phyloP scores from a whole-genome alignment of 116 monocot genomes.

The Iris pallida region DNA sequence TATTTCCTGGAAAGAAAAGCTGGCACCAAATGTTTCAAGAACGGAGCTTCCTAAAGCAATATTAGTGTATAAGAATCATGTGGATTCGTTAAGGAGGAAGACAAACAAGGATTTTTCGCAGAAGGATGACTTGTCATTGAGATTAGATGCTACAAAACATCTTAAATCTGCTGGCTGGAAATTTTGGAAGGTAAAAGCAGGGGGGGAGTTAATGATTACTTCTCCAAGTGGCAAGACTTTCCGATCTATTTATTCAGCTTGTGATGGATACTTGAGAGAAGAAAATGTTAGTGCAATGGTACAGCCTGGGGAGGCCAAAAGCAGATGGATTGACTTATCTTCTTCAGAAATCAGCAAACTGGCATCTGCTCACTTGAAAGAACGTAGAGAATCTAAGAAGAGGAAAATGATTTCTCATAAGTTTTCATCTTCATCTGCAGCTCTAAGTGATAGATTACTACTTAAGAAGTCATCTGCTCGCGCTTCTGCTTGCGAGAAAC shows the following conservation, averaged over 20 bases:
- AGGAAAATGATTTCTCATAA: not conserved
- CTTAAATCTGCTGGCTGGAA: conserved; percentile 45
- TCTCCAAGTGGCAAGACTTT: conserved; percentile 38
- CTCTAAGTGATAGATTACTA: not conserved
- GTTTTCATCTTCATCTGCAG: not conserved
- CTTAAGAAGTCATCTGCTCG: not conserved
- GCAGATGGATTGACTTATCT: not conserved
- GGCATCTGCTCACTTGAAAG: not conserved
- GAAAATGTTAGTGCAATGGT: not conserved
- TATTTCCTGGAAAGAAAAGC: not conserved
- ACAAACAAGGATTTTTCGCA: not conserved
- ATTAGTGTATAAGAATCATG: conserved; percentile 24
- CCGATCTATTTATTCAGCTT: conserved; percentile 46
- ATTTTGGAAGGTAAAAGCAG: conserved; percentile 19
- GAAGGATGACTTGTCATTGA: not conserved
- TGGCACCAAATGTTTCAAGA: conserved; percentile 1
- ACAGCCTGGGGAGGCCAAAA: not conserved
- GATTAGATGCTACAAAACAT: conserved; percentile 32
- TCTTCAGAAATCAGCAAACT: not conserved
- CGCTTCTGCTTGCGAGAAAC: conserved; percentile 7
- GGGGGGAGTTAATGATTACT: conserved; percentile 28
- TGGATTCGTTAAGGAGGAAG: conserved; percentile 9
- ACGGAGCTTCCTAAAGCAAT: conserved; percentile 20
- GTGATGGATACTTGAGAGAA: conserved; percentile 30
- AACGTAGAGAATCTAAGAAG: conserved; percentile 9